phyloP scores from a whole-genome alignment of 2,329 filamentous ascomycete species.

The Trichoderma sp. region DNA sequence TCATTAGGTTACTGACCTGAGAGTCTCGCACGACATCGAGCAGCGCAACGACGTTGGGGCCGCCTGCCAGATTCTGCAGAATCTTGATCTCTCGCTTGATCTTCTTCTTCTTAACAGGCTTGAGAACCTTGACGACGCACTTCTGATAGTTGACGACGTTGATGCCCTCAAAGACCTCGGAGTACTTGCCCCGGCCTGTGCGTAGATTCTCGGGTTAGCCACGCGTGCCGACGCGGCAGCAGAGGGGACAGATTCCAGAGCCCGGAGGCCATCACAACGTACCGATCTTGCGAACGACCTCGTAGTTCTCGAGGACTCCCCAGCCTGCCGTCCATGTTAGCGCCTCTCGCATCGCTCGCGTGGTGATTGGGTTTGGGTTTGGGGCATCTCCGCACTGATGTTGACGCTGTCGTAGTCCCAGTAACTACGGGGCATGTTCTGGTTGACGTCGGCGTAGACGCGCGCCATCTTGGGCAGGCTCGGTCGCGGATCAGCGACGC shows the following conservation, averaged over 20 bases:
- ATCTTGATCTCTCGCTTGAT: slow-evolving; percentile 99
- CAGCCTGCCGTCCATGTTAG: slow-evolving; percentile 52
- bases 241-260: not conserved
- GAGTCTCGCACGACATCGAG: slow-evolving; percentile 94
- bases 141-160: slow-evolving; percentile 99
- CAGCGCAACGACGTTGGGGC: slow-evolving; percentile 92
- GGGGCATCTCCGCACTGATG: slow-evolving; percentile 61
- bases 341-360: not conserved
- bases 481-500: slow-evolving; percentile 30
- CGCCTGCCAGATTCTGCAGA: slow-evolving; percentile 92
- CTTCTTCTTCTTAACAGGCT: slow-evolving; percentile 99
- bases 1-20: slow-evolving; percentile 56
- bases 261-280: slow-evolving; percentile 36
- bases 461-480: slow-evolving; percentile 68
- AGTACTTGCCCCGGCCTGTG: slow-evolving; percentile 93
- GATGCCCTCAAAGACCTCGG: slow-evolving; percentile 98
- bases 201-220: slow-evolving; percentile 26
- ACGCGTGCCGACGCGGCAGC: slow-evolving; percentile 22
- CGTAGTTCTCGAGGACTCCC: slow-evolving; percentile 98
- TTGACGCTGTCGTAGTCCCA: slow-evolving; percentile 99
- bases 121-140: slow-evolving; percentile 99
- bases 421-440: slow-evolving; percentile 97
- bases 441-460: slow-evolving; percentile 98
- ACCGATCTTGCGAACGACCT: slow-evolving; percentile 98
- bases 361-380: not conserved